phyloP scores from a whole-genome alignment of 176 grass and related monocot species.

The Aegilops longissima region DNA sequence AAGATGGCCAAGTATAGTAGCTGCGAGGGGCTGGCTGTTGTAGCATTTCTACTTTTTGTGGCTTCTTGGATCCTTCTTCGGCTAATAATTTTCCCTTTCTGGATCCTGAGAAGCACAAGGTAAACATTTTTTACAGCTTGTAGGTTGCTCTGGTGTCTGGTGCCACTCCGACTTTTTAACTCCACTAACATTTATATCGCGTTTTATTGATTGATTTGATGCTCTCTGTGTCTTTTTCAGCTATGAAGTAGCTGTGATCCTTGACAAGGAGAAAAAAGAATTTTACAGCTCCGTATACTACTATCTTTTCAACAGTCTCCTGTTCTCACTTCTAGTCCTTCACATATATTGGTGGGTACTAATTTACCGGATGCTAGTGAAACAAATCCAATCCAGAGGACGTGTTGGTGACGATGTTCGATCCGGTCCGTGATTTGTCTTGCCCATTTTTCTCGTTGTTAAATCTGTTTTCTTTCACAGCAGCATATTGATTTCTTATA shows the following conservation, averaged over 20 bases:
- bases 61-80: constrained; percentile 82
- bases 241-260: constrained; percentile 71
- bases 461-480: background rate
- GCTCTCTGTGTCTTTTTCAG: constrained; percentile 43
- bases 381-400: constrained; percentile 81
- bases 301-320: constrained; percentile 88
- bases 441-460: background rate
- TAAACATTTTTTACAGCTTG: constrained; percentile 30
- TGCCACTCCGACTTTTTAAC: background rate
- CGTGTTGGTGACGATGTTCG: constrained; percentile 75
- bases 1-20: constrained; percentile 96
- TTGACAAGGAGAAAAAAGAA: constrained; percentile 67
- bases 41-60: constrained; percentile 76
- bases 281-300: constrained; percentile 84
- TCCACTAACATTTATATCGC: background rate
- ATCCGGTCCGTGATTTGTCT: constrained; percentile 57
- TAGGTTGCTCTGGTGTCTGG: constrained; percentile 10
- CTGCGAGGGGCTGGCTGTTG: constrained; percentile 56
- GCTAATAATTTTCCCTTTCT: constrained; percentile 79
- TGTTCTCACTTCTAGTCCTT: constrained; percentile 86
- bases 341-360: constrained; percentile 94
- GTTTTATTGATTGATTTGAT: constrained; percentile 25
- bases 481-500: constrained; percentile 17
- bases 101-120: constrained; percentile 95
- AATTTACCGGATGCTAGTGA: constrained; percentile 83